These are phyloP conservation scores for Dysphania ambrosioides DNA, from an alignment of 148 eudicot genomes.

Conservation along the genomic window DNA sequence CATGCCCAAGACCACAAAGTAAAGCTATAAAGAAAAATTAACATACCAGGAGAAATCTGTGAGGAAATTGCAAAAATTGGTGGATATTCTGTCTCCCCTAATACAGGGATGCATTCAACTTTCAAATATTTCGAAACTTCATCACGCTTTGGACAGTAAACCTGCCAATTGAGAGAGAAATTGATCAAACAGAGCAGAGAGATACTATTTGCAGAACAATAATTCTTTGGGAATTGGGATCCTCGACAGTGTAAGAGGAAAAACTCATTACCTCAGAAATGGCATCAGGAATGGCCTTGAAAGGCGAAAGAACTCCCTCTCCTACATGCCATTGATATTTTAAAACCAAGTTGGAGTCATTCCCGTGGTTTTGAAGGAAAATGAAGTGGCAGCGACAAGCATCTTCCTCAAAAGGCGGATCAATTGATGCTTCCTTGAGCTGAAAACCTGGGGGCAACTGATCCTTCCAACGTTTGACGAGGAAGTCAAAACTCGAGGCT, in stretches of 20 bases:
- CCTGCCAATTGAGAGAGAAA: conserved; percentile 37
- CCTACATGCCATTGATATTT: conserved; percentile 94
- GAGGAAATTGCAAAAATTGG: conserved; percentile 87
- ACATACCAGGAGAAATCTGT: conserved; percentile 78
- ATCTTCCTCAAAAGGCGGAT: conserved; percentile 89
- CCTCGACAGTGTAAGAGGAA: conserved; percentile 1
- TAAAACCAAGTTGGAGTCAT: conserved; percentile 57
- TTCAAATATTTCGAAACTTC: conserved; percentile 71
- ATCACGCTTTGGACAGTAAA: conserved; percentile 67
- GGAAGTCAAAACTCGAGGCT: conserved; percentile 84
- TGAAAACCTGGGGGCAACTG: conserved; percentile 74
- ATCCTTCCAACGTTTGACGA: conserved; percentile 78
- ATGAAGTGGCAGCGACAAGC: conserved; percentile 88
- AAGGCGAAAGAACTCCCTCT: conserved; percentile 61
- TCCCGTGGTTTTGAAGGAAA: conserved; percentile 53
- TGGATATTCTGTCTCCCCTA: conserved; percentile 67
- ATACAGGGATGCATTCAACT: conserved; percentile 78
- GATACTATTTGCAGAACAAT: not conserved
- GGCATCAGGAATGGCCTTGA: conserved; percentile 63
- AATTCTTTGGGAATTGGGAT: not conserved
- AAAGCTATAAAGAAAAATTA: not conserved
- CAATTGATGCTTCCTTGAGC: conserved; percentile 74
- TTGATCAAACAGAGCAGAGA: conserved; percentile 10
- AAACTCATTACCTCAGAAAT: conserved; percentile 55
- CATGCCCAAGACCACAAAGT: not conserved